Base-by-base conservation (phyloP, 2,329 filamentous ascomycete genomes). In the Sporothrix inflata region DNA sequence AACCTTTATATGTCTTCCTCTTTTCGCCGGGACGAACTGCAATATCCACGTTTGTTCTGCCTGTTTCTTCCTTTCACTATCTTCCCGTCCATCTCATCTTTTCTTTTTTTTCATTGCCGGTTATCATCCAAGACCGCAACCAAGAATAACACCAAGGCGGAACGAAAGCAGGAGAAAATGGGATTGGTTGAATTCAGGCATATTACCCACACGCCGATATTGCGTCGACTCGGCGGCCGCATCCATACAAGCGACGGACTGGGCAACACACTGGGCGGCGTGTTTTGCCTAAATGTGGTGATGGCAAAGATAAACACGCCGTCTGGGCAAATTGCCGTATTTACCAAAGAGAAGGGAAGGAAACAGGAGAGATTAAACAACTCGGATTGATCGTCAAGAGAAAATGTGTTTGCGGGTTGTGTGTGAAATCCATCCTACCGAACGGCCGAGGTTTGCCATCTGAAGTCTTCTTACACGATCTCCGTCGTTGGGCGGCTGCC, bases 181-280 rank as follows among this genome's bases (percentile, higher is more conserved):
- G 57, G 57, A 63, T 63, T 24, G 57, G 34, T 19, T 63, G 57
- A 12, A 4, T 30, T 12, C 16, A 21, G 24, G 14, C 12, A 47
- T 24, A 30, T 47, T 47, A 47, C 47, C 61, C 40, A 65, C 21
- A 12, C 5, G 5, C 9, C 21, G 61, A 47, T 45, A 65, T 47
- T 65, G n/a, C 24, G 24, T 47, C 21, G 12, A 19, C 61, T 45
- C 61, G 40, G 61, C 61, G 14, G 9, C 21, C 61, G 61, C 61
- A 65, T 65, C 61, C 40, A 65, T 65, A 65, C 21, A 65, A 65
- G 61, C 61, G 61, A 65, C 30, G 11, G 3, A 16, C 14, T 47
- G 42, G 12, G 0, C 19, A 14, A 5, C 5, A 24, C 3, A 34
- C 27, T 34, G 27, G 27, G 53, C 27, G 6, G 27, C 1, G n/a